Percentiles rank a stretch among this genome's conserved stretches.
Conservation (phyloP, 2,329 filamentous ascomycete genomes). For the Penicillium oxalicum region DNA sequence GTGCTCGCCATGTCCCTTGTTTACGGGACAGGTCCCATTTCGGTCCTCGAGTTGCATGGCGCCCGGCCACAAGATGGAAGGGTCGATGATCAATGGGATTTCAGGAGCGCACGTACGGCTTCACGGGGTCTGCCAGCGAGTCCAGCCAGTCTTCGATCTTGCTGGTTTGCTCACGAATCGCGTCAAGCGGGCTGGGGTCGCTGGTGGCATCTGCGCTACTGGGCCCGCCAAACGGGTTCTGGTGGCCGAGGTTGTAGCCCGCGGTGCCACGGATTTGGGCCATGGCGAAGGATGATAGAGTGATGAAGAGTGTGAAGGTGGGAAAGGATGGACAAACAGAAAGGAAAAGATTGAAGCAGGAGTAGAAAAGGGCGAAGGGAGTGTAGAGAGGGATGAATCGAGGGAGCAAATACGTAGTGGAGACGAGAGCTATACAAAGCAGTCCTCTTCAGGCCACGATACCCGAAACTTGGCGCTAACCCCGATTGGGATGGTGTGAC, state of each 20-base stretch:
- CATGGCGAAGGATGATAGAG: slow-evolving; percentile 30
- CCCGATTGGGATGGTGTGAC: slow-evolving; percentile 26
- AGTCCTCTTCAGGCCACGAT: slow-evolving; percentile 38
- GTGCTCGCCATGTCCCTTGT: slow-evolving; percentile 13
- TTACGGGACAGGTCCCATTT: slow-evolving; percentile 3
- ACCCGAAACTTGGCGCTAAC: slow-evolving; percentile 31
- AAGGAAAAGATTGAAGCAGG: slow-evolving; percentile 1
- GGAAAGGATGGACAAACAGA: neutral
- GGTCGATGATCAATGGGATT: neutral
- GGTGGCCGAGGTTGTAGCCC: slow-evolving; percentile 75
- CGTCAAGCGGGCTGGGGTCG: slow-evolving; percentile 74
- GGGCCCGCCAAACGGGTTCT: slow-evolving; percentile 63
- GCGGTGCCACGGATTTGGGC: slow-evolving; percentile 60
- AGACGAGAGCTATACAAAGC: slow-evolving; percentile 19
- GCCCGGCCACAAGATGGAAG: neutral
- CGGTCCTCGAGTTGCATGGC: neutral
- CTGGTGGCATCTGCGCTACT: slow-evolving; percentile 55
- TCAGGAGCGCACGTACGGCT: slow-evolving; percentile 65
- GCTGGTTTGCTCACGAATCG: slow-evolving; percentile 89
- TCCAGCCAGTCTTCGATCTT: slow-evolving; percentile 96
- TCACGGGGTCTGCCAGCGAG: slow-evolving; percentile 78
- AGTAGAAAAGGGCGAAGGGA: slow-evolving; percentile 8
- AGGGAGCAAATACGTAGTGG: slow-evolving; percentile 18
- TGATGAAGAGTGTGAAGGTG: neutral
- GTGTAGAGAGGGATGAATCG: slow-evolving; percentile 7